These are phyloP conservation scores for Clavispora santaluciae DNA, from an alignment of 805 yeast genomes.

Conservation along the genomic window DNA sequence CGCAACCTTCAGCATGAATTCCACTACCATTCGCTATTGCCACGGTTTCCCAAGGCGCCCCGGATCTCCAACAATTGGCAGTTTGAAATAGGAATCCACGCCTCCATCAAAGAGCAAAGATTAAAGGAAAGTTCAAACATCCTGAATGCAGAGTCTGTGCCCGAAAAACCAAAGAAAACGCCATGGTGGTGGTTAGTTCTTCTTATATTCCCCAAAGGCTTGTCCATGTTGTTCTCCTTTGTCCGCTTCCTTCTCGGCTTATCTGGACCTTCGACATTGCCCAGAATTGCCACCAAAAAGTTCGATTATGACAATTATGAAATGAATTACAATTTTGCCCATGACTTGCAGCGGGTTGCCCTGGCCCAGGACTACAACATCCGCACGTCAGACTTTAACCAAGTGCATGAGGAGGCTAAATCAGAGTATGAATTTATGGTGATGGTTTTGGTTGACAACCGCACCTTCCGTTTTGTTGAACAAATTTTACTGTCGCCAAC, in stretches of 20 bases:
- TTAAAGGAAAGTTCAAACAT: constrained; percentile 13
- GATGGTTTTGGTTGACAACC: constrained; percentile 27
- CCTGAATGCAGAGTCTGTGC: constrained; percentile 1
- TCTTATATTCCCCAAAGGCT: constrained; percentile 50
- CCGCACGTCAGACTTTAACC: constrained; percentile 23
- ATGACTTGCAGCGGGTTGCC: neutral
- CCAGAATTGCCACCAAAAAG: constrained; percentile 17
- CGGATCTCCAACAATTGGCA: constrained; percentile 37
- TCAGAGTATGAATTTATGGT: constrained; percentile 29
- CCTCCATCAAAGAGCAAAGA: constrained; percentile 15
- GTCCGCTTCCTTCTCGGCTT: constrained; percentile 23
- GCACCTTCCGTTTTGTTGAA: constrained; percentile 15
- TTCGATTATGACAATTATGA: constrained; percentile 27
- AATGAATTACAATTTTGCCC: constrained; percentile 10
- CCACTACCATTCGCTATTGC: constrained; percentile 24
- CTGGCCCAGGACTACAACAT: constrained; percentile 8
- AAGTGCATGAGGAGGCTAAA: constrained; percentile 24
- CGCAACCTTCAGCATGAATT: constrained; percentile 25
- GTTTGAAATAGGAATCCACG: constrained; percentile 37
- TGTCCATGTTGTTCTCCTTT: constrained; percentile 39
- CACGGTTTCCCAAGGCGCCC: constrained; percentile 38
- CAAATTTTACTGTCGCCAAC: constrained; percentile 11
- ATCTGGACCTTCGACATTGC: constrained; percentile 6
- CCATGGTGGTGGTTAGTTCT: constrained; percentile 44
- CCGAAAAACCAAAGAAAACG: constrained; percentile 10